Evolutionary conservation across 2,329 filamentous ascomycete genomes (phyloP).

Genomic region (Stenocarpella maydis): DNA sequence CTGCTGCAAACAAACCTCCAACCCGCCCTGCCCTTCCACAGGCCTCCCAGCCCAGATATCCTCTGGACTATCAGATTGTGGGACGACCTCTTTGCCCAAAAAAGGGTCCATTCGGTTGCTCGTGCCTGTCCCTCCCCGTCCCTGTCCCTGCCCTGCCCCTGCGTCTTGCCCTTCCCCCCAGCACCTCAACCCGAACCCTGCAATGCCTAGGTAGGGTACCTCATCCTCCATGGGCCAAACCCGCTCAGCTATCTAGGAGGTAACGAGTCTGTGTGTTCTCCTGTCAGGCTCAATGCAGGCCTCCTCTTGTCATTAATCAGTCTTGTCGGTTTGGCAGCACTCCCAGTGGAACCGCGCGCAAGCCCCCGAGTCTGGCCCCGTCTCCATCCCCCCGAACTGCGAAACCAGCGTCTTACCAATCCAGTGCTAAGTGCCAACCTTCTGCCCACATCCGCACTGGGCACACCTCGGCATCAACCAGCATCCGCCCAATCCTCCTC

Average conservation of each 20-base stretch:
- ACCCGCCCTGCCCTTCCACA: not conserved
- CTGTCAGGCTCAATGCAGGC: not conserved
- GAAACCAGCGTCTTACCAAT: slow-evolving; percentile 23
- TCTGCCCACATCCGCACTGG: slow-evolving; percentile 1
- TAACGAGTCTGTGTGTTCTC: no score
- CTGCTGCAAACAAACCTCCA: no score
- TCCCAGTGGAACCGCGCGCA: not conserved
- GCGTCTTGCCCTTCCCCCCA: not conserved
- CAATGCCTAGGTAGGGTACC: not conserved
- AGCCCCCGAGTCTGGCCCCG: not conserved
- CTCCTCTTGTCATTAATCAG: not conserved
- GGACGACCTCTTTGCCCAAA: no score
- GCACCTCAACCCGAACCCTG: slow-evolving; percentile 12
- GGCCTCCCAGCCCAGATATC: slow-evolving; percentile 12
- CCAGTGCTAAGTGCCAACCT: slow-evolving; percentile 25
- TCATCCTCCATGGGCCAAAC: not conserved
- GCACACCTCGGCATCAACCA: slow-evolving; percentile 21
- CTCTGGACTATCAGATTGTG: no score
- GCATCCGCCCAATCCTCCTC: slow-evolving; percentile 4
- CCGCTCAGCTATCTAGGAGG: no score
- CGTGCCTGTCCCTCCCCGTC: not conserved
- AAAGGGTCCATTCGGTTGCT: not conserved
- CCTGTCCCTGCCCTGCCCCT: not conserved
- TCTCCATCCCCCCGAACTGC: not conserved
- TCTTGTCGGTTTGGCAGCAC: not conserved